Conservation (phyloP, 2,329 filamentous ascomycete genomes). For the Colletotrichum phormii region DNA sequence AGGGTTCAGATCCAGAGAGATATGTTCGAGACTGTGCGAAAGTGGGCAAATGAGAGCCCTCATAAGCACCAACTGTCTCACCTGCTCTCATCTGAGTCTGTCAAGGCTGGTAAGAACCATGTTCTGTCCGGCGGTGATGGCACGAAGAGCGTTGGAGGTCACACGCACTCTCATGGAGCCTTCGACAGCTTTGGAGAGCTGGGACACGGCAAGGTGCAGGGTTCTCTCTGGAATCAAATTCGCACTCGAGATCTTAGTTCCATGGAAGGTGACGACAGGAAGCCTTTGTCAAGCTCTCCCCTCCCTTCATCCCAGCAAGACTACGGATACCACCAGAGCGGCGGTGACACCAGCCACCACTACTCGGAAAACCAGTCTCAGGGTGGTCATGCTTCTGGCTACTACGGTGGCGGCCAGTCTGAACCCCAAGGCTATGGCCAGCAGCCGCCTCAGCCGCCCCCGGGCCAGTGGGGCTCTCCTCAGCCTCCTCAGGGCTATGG, state of each 20-base stretch:
- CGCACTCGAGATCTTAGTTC: conserved; percentile 68
- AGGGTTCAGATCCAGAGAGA: conserved; percentile 82
- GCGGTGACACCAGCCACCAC: conserved; percentile 39
- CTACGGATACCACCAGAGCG: conserved; percentile 56
- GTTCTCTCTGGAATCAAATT: conserved; percentile 72
- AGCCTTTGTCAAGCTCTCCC: conserved; percentile 53
- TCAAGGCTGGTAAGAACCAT: conserved; percentile 87
- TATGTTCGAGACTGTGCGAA: conserved; percentile 89
- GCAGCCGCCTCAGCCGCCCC: conserved; percentile 41
- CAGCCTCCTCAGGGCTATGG: conserved; percentile 42
- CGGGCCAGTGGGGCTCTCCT: conserved; percentile 38
- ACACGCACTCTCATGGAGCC: conserved; percentile 52
- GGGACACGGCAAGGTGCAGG: conserved; percentile 69
- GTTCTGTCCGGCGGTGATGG: conserved; percentile 51
- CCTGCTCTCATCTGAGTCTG: conserved; percentile 84
- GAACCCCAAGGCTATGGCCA: conserved; percentile 47
- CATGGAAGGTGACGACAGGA: conserved; percentile 62
- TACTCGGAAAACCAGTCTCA: conserved; percentile 39
- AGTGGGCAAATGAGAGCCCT: conserved; percentile 80
- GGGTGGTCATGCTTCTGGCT: conserved; percentile 31
- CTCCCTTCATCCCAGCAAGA: conserved; percentile 45
- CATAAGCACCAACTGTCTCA: conserved; percentile 77
- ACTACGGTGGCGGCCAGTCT: conserved; percentile 36
- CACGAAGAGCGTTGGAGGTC: conserved; percentile 49
- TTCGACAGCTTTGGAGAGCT: conserved; percentile 54